Evolutionary conservation across 768 basidiomycete genomes (phyloP), one percentile per base, ranked within the genome.

Genomic region (Mrakia gelida): DNA sequence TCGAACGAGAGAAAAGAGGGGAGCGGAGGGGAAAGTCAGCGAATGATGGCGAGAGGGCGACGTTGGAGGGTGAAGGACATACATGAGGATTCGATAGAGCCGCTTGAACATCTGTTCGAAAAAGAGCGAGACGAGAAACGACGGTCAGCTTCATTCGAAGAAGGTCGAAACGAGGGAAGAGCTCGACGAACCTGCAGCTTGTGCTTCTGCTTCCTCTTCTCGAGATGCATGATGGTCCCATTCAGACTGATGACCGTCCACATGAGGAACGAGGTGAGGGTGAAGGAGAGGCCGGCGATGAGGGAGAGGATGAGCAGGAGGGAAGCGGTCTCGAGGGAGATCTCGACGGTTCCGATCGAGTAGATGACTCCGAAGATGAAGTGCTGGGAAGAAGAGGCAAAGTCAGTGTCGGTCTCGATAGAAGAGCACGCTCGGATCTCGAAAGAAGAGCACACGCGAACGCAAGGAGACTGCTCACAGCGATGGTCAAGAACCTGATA

Each of bases 231-330:
- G 83, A 97, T 95, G 0, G 97, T 99, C 18, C 91, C 94, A 93
- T 83, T 71, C 70, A 82, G 72, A 16, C 49, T 56, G 54, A 73
- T 52, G 56, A 54, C 72, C 32, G 49, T 73, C 49, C 34, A 73
- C 49, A 54, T 54, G 28, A 73, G 56, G 52, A 73, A 59, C 0
- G 91, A 91, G 77, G 94, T 96, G n/a, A 99, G 87, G 0, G 94
- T 95, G 85, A 98, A 92, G 0, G 96, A 93, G 71, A 99, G 87
- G 8, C 97, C 97, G 79, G 98, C 90, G 80, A 98, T 92, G 83
- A 98, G 94, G 81, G 97, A 83, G 79, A 99, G 86, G 38, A 97
- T 88, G 71, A 93, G 84, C 75, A 96, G 86, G 0, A 92, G 91
- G 0, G 34, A 61, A 76, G 83, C 81, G 34, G 82, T 92, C 84